Evolutionary conservation across 1,139 yeast genomes (phyloP), one percentile per base, ranked within the genome.

Genomic region (Kodamaea arcana): DNA sequence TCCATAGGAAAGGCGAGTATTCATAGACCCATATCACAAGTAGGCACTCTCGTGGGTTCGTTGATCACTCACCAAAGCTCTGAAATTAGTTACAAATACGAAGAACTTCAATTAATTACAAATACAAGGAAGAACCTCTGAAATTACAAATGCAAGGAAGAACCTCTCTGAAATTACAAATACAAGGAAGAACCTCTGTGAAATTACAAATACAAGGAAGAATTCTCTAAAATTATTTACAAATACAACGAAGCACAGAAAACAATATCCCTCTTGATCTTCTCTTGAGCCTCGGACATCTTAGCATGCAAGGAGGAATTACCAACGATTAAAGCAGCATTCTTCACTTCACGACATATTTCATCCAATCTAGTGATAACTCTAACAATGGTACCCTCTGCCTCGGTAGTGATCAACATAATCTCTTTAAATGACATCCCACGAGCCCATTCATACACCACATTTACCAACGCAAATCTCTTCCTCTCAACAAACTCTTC

Each of bases 311-410:
- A 70, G 11, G 78, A 75, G 3, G 94, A 81, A 58, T 92, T 97
- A 36, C 99, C 99, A 49, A 94, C 87, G 48, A 92, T 88, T 46
- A 92, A 72, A 1, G 97, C 92, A 4, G 97, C 97, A 38, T 86
- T 83, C 67, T 84, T 86, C 26, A 92, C 97, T 55, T 92, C 94
- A 39, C 97, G 78, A 58, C 97, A 90, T 24, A 92, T 80, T 61
- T 92, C 98, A 60, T 92, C 98, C 39, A 92, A 65, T 50, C 97
- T 75, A 2, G 96, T 87, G 34, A 92, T 92, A 6, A 92, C 97
- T 51, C 98, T 73, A n/a, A 92, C 98, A 56, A 92, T 94, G 0
- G 97, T 86, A 25, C 99, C 99, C 60, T 92, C 99, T 23, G 94
- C 92, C 51, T 90, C 97, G 15, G 78, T 80, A 44, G 94, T 84